A percentile compares a stretch with the other conserved stretches of the same genome.
Evolutionary conservation across 805 yeast species (phyloP).

Genomic region (Wickerhamiella sorbophila): DNA sequence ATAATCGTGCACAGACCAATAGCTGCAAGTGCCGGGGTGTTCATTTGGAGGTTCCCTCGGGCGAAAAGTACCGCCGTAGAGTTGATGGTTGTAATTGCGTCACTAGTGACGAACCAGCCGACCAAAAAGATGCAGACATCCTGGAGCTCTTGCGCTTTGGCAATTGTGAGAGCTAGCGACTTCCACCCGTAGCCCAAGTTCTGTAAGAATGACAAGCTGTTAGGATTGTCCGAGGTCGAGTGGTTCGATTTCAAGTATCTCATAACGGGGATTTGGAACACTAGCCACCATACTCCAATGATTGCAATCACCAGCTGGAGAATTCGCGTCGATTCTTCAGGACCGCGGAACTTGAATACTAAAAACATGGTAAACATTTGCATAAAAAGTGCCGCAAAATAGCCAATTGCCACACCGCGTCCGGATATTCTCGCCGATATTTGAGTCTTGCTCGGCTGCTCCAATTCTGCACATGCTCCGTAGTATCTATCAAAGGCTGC

Average conservation of each 20-base stretch:
- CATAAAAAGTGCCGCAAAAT: conserved; percentile 51
- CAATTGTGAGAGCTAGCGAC: conserved; percentile 40
- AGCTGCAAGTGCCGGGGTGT: conserved; percentile 46
- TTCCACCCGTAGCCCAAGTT: conserved; percentile 49
- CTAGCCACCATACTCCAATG: conserved; percentile 68
- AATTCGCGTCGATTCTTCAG: conserved; percentile 23
- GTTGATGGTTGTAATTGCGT: conserved; percentile 63
- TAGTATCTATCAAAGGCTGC: conserved; percentile 14
- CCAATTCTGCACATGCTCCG: conserved; percentile 10
- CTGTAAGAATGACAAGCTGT: conserved; percentile 1
- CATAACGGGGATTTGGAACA: conserved; percentile 50
- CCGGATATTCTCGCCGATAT: conserved; percentile 37
- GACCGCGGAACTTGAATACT: conserved; percentile 29
- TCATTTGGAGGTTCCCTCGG: conserved; percentile 53
- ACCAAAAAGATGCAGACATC: conserved; percentile 53
- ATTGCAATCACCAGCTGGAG: conserved; percentile 45
- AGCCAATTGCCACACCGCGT: conserved; percentile 56
- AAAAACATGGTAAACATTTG: conserved; percentile 45
- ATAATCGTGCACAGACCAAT: conserved; percentile 54
- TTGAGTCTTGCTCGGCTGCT: conserved; percentile 12
- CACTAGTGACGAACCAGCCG: conserved; percentile 69
- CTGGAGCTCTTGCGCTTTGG: conserved; percentile 41
- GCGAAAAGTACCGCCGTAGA: conserved; percentile 70
- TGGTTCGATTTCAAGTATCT: conserved; percentile 30
- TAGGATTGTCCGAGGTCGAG: background rate